Base-by-base conservation (phyloP, 345 rosid genomes). In the Citrus inodora region DNA sequence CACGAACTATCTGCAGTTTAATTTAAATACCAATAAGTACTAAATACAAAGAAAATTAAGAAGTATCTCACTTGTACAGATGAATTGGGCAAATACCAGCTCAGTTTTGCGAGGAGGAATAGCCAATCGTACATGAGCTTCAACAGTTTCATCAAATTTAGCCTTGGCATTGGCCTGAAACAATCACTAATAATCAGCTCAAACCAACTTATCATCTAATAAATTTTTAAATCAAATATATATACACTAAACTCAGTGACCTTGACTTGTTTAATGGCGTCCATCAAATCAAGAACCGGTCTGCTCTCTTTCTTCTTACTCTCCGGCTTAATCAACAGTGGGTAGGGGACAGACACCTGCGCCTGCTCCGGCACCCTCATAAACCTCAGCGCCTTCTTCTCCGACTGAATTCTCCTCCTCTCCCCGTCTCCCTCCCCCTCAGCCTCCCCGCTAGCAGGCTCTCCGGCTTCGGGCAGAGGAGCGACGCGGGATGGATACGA, bases 241-340 rank as follows among this genome's bases (percentile, higher is more conserved):
- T 6, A 65, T 28, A 69, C 84, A 10, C 51, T 46, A 46, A 46
- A 46, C 51, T 46, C 51, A 46, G 51, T 68, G 79, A 96, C 99
- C 99, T 94, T 94, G 80, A 94, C 88, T 79, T 89, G 91, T 78
- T 83, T 85, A 80, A 96, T 90, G 55, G 99, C 99, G 55, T 96
- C 97, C 83, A 75, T 81, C 87, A 96, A 90, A 85, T 96, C 99
- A 46, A 88, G 83, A 82, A 89, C 75, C 48, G 91, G 81, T 35
- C 79, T 86, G 82, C 84, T 91, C 72, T 91, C 93, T 60, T 81
- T 94, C 89, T 87, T 82, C 77, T 80, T 64, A 48, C 40, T 75
- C n/a, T 64, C 90, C 8, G 91, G 87, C 86, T 82, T 87, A 70
- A 96, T 87, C 83, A 90, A 80, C 73, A 81, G 76, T 0, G 99